Base-by-base conservation (phyloP, 768 basidiomycete genomes). In the Mycena rosella region DNA sequence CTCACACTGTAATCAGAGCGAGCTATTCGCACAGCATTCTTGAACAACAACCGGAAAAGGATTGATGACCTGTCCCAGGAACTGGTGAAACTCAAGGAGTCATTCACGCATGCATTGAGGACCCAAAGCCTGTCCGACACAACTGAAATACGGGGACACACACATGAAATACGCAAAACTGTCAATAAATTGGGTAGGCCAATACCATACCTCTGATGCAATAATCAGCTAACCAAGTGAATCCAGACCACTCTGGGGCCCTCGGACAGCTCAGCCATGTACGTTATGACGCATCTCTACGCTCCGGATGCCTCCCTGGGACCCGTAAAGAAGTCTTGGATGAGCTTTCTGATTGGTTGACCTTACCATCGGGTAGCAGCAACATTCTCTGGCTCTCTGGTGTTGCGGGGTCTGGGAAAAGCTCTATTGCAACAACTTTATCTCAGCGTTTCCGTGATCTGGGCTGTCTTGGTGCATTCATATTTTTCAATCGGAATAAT, bases 311-410 rank as follows among this genome's bases (percentile, higher is more conserved):
- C 49, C 54, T 74, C 18, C 44, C 65, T 5, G 63, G 49, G 9
- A 74, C 72, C 0, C 60, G 73, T 2, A 29, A 17, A 18, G 60
- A 65, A 0, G 40, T 70, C 20, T 54, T 72, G 29, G n/a, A 36
- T 18, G 27, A 18, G 0, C 66, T 74, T 47, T 56, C 40, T 14
- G 51, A 64, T 6, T 70, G 73, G 69, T n/a, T n/a, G n/a, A n/a
- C n/a, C 17, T 73, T 10, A 27, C 56, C 63, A 18, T 63, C 67
- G 0, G 51, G 48, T 7, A 30, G 20, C 3, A 49, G 42, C 36
- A 63, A 72, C 26, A 70, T 74, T 14, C 54, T 75, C 24, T 75
- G 73, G 73, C 32, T 75, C 15, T 40, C 56, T 48, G 74, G 74
- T 44, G 60, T 69, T 14, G 70, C 68, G 6, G 74, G 74, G 5